Conservation (phyloP, 305 asterid genomes). For the Fraxinus paxiana region DNA sequence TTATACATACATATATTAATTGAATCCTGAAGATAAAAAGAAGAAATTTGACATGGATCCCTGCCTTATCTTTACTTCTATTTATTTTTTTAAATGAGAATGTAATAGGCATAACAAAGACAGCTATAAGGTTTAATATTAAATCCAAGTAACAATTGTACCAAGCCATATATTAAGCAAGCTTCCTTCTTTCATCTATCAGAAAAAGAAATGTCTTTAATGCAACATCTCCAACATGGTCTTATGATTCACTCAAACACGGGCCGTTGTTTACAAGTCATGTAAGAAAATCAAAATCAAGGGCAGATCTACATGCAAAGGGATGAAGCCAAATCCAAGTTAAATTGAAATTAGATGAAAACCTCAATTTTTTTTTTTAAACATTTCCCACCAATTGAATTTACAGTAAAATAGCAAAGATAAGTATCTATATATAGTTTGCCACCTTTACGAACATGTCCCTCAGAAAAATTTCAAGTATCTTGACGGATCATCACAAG, state of each 20-base stretch:
- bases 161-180: not conserved
- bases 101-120: not conserved
- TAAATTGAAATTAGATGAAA: not conserved
- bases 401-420: not conserved
- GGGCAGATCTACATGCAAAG: not conserved
- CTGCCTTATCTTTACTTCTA: not conserved
- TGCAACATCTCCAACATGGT: not conserved
- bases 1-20: constrained; percentile 2
- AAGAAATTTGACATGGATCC: not conserved
- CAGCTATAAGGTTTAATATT: not conserved
- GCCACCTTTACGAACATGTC: not conserved
- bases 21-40: constrained; percentile 15
- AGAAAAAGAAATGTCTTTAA: not conserved
- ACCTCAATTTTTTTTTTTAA: not conserved
- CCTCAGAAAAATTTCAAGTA: not conserved
- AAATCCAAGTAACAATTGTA: not conserved
- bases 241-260: not conserved
- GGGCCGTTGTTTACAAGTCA: not conserved
- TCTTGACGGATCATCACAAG: not conserved
- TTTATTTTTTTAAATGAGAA: not conserved
- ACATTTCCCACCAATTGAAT: not conserved
- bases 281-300: not conserved
- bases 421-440: not conserved
- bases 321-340: not conserved
- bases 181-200: not conserved